Evolutionary conservation across 2,329 filamentous ascomycete genomes (phyloP).

Genomic region (Aspergillus sp.): DNA sequence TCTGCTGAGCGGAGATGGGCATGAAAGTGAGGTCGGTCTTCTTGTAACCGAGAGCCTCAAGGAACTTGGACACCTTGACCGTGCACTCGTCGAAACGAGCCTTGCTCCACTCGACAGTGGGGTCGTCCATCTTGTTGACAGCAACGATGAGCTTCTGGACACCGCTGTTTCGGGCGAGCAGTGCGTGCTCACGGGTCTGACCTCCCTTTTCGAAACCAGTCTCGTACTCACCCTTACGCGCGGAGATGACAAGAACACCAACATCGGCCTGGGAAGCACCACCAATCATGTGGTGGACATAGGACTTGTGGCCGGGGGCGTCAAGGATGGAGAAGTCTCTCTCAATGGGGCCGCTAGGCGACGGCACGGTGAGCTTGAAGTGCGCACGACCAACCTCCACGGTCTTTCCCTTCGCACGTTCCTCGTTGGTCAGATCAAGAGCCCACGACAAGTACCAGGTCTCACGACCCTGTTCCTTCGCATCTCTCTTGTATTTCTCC

Average conservation of each 20-base stretch:
- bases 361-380: conserved; percentile 69
- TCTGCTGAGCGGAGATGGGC: conserved; percentile 89
- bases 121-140: conserved; percentile 99
- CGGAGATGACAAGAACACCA: conserved; percentile 91
- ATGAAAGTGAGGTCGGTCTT: conserved; percentile 94
- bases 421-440: conserved; percentile 93
- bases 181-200: conserved; percentile 95
- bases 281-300: conserved; percentile 97
- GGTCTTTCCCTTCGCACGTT: conserved; percentile 94
- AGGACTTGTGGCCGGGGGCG: conserved; percentile 96
- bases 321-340: conserved; percentile 95
- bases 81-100: conserved; percentile 91
- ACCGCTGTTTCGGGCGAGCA: conserved; percentile 96
- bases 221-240: conserved; percentile 97
- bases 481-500: conserved; percentile 96
- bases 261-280: conserved; percentile 91
- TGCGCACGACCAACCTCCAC: conserved; percentile 94
- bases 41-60: conserved; percentile 93
- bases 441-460: conserved; percentile 99
- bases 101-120: conserved; percentile 93
- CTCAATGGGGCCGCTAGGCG: conserved; percentile 60
- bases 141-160: conserved; percentile 94
- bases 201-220: conserved; percentile 96
- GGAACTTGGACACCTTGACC: conserved; percentile 78
- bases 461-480: conserved; percentile 92